Evolutionary conservation across 73 alveolate genomes (phyloP), one percentile per base, ranked within the genome.

Genomic region (Blepharisma japonicum): DNA sequence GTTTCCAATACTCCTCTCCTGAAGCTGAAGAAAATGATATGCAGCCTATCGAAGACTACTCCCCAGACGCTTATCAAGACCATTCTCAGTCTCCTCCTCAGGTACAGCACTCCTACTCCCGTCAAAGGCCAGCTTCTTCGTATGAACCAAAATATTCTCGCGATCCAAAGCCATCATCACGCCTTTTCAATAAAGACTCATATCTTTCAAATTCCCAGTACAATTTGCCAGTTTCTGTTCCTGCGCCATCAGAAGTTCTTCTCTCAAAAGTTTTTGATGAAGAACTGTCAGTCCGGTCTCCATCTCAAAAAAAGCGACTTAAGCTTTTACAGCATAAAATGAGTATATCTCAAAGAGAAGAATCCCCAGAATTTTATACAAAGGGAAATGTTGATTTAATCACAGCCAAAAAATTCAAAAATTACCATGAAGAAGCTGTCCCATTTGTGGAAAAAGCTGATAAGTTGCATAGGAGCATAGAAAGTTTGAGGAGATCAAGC

Each of bases 21-120:
- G 74, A 61, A 61, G 74, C 14, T 25, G 74, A 61, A 8, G 74
- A 61, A 25, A 32, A 32, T 32, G 74, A 61, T 8, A 61, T 61
- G 74, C 74, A 61, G 74, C 74, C 74, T 14, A 61, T 61, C 47
- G 74, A 61, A 25, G 74, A 61, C 74, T 61, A 18, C 46, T 39
- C 74, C 2, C 47, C 14, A 20, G 74, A 61, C 74, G 14, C 14
- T 9, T 9, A 25, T 18, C 14, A 61, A 8, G 74, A 61, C 47
- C 14, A 32, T 32, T 32, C 42, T 32, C 42, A 32, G 42, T 32
- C 42, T 32, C 42, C 42, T 32, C 42, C 42, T 32, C 42, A 32
- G 49, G n/a, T 4, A 5, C n/a, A 61, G 74, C 46, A 61, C 23
- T 25, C 74, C 14, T 8, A 39, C 5, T 14, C 23, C 74, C 47